phyloP scores from a whole-genome alignment of 352 stramenopile species.

The Phytophthora ramorum region DNA sequence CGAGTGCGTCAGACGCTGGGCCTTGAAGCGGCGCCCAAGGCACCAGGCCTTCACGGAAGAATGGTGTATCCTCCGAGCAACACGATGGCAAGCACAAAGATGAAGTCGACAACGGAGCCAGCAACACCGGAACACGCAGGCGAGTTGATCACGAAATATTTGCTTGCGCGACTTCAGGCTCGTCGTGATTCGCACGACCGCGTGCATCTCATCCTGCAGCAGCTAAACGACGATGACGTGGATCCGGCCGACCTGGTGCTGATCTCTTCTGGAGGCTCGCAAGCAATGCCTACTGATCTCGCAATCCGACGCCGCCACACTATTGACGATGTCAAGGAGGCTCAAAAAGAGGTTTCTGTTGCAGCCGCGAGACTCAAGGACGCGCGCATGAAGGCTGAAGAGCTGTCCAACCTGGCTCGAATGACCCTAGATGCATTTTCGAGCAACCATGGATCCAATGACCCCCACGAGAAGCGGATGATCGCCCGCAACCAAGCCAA shows the following conservation, averaged over 20 bases:
- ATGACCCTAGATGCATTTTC: constrained; percentile 73
- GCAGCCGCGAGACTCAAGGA: constrained; percentile 79
- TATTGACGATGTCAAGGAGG: constrained; percentile 80
- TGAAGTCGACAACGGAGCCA: constrained; percentile 8
- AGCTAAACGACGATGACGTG: constrained; percentile 69
- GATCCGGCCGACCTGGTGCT: constrained; percentile 59
- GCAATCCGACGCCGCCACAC: constrained; percentile 76
- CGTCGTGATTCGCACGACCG: constrained; percentile 50
- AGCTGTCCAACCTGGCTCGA: constrained; percentile 75
- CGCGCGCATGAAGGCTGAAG: constrained; percentile 73
- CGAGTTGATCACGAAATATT: constrained; percentile 70
- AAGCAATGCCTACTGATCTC: constrained; percentile 55
- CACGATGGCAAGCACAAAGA: constrained; percentile 15
- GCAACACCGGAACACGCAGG: constrained; percentile 30
- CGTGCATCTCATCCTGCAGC: constrained; percentile 69
- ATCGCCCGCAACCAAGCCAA: constrained; percentile 18
- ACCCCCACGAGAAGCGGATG: constrained; percentile 8
- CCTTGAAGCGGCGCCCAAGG: constrained; percentile 24
- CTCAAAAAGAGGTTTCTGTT: constrained; percentile 73
- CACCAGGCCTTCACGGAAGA: constrained; percentile 11
- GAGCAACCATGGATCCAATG: constrained; percentile 23
- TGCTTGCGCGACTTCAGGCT: constrained; percentile 76
- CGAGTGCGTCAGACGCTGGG: constrained; percentile 55
- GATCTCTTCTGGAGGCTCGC: constrained; percentile 5
- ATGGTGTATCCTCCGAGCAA: constrained; percentile 24